Evolutionary conservation across 352 stramenopile species (phyloP).

Genomic region (Aphanomyces cochlioides): DNA sequence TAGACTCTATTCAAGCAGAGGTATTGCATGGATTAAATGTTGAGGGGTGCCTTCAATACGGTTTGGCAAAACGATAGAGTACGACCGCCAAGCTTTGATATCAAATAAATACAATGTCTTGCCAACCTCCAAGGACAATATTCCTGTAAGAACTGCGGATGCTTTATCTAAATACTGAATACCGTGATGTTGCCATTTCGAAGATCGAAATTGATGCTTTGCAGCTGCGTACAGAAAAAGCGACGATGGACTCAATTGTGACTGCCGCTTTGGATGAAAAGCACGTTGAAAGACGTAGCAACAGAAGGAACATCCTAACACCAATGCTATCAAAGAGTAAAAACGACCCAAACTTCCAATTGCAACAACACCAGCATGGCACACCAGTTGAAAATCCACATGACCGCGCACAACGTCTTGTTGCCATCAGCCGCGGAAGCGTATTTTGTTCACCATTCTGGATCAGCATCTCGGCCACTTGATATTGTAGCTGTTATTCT

Average conservation of each 20-base stretch:
- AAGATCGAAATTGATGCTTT: conserved; percentile 18
- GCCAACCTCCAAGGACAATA: not conserved
- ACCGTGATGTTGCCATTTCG: conserved; percentile 10
- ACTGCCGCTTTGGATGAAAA: not conserved
- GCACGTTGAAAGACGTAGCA: conserved; percentile 15
- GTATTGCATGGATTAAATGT: too few relatives aligned
- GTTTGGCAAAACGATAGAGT: too few relatives aligned
- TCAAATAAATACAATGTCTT: not conserved
- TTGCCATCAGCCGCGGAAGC: too few relatives aligned
- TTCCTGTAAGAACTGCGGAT: conserved; percentile 19
- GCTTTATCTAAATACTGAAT: conserved; percentile 19
- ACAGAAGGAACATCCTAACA: not conserved
- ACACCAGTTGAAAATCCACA: conserved; percentile 24
- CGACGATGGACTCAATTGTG: conserved; percentile 2
- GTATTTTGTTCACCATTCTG: too few relatives aligned
- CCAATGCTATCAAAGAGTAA: not conserved
- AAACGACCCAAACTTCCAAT: conserved; percentile 9
- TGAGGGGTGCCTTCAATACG: too few relatives aligned
- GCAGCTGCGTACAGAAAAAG: conserved; percentile 22
- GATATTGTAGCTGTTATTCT: too few relatives aligned
- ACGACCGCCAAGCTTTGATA: not conserved
- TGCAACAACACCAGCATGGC: conserved; percentile 5
- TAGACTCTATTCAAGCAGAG: too few relatives aligned
- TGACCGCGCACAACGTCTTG: too few relatives aligned
- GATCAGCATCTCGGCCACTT: too few relatives aligned